Conservation (phyloP, 75 land plant genomes). For the Sequoia sempervirens region DNA sequence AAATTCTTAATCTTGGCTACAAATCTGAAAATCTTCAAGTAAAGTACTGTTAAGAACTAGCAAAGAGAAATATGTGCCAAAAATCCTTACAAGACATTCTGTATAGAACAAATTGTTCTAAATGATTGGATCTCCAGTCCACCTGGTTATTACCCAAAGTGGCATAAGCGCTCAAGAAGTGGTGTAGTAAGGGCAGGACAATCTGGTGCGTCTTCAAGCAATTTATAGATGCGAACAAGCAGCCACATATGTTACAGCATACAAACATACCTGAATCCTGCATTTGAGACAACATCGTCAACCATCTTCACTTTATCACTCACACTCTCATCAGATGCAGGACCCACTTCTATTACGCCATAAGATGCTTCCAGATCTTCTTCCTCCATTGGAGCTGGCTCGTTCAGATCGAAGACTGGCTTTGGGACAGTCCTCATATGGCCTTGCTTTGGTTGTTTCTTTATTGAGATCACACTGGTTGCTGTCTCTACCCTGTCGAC, state of each 20-base stretch:
- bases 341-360: background rate
- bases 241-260: conserved; percentile 1
- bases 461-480: conserved; percentile 1
- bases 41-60: background rate
- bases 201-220: conserved; percentile 5
- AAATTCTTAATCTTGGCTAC: background rate
- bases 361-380: background rate
- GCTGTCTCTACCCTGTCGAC: conserved; percentile 8
- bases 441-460: background rate
- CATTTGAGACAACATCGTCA: background rate
- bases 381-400: background rate
- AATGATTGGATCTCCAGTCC: background rate
- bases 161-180: too few species aligned
- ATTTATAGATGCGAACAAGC: conserved; percentile 2
- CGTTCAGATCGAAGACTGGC: background rate
- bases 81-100: conserved; percentile 1
- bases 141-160: background rate
- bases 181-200: background rate
- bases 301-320: background rate
- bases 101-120: background rate
- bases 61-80: background rate
- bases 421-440: background rate
- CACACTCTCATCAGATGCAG: background rate
- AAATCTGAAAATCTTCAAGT: background rate
- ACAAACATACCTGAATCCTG: background rate